These are phyloP conservation scores for Pythium apleroticum DNA, from an alignment of 352 stramenopile species.

Conservation along the genomic window DNA sequence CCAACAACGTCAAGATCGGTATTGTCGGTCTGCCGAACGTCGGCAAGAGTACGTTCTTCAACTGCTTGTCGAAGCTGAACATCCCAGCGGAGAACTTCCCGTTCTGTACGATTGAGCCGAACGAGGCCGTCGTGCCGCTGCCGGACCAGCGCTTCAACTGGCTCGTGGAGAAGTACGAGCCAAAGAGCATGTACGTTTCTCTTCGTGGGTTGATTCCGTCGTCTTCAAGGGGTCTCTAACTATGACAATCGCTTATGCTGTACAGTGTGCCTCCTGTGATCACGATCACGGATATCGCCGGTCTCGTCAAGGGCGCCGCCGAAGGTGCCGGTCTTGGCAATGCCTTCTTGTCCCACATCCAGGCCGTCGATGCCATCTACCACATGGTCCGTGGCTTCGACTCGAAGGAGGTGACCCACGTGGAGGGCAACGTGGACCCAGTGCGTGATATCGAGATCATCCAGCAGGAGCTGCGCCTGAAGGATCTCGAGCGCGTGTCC, in stretches of 20 bases:
- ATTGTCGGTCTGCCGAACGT: constrained; percentile 99
- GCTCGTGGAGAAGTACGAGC: constrained; percentile 87
- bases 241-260: neutral
- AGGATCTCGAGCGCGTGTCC: constrained; percentile 92
- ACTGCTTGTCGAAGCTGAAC: constrained; percentile 95
- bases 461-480: constrained; percentile 96
- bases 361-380: constrained; percentile 98
- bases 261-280: constrained; percentile 94
- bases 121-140: constrained; percentile 96
- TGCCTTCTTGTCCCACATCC: constrained; percentile 87
- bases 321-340: constrained; percentile 95
- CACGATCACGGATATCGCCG: constrained; percentile 99
- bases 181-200: constrained; percentile 24
- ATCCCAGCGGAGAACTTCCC: constrained; percentile 93
- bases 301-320: constrained; percentile 96
- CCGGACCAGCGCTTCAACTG: constrained; percentile 99
- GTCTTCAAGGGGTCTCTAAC: neutral
- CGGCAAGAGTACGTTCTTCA: constrained; percentile 99
- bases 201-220: neutral
- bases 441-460: constrained; percentile 99
- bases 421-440: constrained; percentile 98
- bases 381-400: constrained; percentile 98
- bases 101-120: constrained; percentile 99
- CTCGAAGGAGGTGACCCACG: constrained; percentile 97
- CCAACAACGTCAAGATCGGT: constrained; percentile 97